Conservation (phyloP, 495 filamentous ascomycete species). For the Trichoderma gamsii region DNA sequence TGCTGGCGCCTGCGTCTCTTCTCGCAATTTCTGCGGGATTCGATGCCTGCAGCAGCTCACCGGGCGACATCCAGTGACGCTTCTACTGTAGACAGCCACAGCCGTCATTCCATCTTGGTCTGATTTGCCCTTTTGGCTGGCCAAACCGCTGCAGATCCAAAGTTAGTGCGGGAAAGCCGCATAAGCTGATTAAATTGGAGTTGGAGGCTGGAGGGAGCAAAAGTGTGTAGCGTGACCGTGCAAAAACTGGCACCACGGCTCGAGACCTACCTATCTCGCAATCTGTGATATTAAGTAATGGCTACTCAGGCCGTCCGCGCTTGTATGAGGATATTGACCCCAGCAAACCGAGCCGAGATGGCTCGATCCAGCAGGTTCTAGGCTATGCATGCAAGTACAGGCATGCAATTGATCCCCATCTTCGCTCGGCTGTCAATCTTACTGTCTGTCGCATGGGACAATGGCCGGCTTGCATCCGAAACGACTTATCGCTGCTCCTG, state of each 20-base stretch:
- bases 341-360: not conserved
- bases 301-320: not conserved
- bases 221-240: constrained; percentile 7
- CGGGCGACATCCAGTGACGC: not conserved
- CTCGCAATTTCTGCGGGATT: not conserved
- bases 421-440: constrained; percentile 12
- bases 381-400: not conserved
- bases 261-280: not conserved
- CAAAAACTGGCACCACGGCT: not conserved
- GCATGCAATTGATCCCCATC: not conserved
- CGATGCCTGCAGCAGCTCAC: not conserved
- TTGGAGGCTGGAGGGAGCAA: not conserved
- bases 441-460: not conserved
- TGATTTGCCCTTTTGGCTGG: not conserved
- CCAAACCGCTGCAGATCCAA: constrained; percentile 3
- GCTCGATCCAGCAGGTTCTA: not conserved
- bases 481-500: not conserved
- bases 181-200: not conserved
- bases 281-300: not conserved
- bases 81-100: not conserved
- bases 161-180: constrained; percentile 1
- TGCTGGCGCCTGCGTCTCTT: not conserved
- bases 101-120: not conserved
- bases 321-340: not conserved
- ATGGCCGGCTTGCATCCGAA: not conserved